Evolutionary conservation across 345 rosid species (phyloP), one percentile per base, ranked within the genome.

Genomic region (Bruguiera parviflora): DNA sequence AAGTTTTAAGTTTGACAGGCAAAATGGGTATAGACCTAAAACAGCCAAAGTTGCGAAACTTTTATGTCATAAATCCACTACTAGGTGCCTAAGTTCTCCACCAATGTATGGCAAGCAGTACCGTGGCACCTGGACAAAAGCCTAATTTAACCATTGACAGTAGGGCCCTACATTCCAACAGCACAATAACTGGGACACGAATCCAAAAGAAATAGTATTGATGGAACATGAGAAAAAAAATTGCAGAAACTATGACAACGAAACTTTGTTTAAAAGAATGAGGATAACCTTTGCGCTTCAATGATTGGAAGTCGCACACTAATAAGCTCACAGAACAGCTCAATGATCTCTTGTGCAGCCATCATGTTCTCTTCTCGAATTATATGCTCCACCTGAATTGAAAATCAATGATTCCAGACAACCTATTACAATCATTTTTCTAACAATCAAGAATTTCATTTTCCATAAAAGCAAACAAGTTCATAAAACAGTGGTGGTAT

Each of bases 261-360:
- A 39, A 10, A 39, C 16, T 10, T 39, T 11, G 11, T 39, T 11
- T 39, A 39, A 39, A 39, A 9, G 47, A 43, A 43, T 43, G 49
- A 43, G 19, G 49, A 43, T 3, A 71, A 92, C 99, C 96, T 88
- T 83, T 95, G 99, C 6, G 87, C 78, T 80, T 95, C 99, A 16
- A 95, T 90, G 60, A 95, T 85, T 0, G 98, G 99, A 81, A 95
- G 96, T 31, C 99, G 97, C 58, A 92, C 97, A 37, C 87, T 73
- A 8, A 95, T 86, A 27, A 95, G 96, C 79, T 95, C 96, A 51
- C 90, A 85, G 64, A 88, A 95, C 24, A 95, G 86, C 78, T 95
- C 99, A 64, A 92, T 71, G 66, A 95, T 84, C 87, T 95, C 99
- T 78, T 95, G 99, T 65, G 97, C 97, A 70, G 93, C 97, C 97